These are phyloP conservation scores for Coniochaeta sp. DNA, from an alignment of 2,329 filamentous ascomycete genomes.

Conservation along the genomic window DNA sequence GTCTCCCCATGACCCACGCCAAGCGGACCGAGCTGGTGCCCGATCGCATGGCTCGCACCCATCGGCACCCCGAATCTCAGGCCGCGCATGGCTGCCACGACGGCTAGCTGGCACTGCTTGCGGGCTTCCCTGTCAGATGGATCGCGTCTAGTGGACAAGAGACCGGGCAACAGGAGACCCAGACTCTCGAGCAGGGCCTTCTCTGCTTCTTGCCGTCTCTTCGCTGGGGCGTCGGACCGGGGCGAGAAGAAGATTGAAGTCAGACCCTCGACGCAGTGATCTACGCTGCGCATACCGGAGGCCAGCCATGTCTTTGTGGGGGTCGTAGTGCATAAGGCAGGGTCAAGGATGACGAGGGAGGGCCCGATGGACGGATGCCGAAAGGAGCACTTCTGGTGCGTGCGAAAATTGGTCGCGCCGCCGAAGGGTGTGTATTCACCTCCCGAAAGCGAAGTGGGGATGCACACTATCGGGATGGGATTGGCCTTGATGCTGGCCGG, in stretches of 20 bases:
- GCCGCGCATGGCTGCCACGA: slow-evolving; percentile 43
- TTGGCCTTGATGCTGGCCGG: slow-evolving; percentile 14
- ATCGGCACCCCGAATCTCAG: slow-evolving; percentile 31
- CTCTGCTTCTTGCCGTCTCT: background rate
- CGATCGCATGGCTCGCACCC: slow-evolving; percentile 43
- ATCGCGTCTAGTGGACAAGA: slow-evolving; percentile 31
- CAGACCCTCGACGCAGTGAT: slow-evolving; percentile 50
- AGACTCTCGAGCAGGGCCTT: slow-evolving; percentile 24
- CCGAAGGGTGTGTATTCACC: slow-evolving; percentile 23
- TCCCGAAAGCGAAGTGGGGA: slow-evolving; percentile 26
- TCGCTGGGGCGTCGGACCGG: slow-evolving; percentile 12
- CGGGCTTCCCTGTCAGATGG: slow-evolving; percentile 8
- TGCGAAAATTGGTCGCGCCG: slow-evolving; percentile 8
- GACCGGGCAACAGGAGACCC: slow-evolving; percentile 28
- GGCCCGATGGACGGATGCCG: slow-evolving; percentile 30
- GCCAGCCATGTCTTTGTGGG: slow-evolving; percentile 47
- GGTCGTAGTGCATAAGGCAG: slow-evolving; percentile 40
- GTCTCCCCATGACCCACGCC: slow-evolving; percentile 55
- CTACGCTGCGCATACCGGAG: slow-evolving; percentile 47
- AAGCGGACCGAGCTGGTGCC: slow-evolving; percentile 44
- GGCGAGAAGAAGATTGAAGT: slow-evolving; percentile 30
- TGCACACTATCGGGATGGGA: slow-evolving; percentile 21
- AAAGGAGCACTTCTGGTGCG: slow-evolving; percentile 19
- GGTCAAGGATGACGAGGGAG: slow-evolving; percentile 48
- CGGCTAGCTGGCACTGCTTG: slow-evolving; percentile 26